Base-by-base conservation (phyloP, 208 protist species). In the Acanthamoeba lenticulata region DNA sequence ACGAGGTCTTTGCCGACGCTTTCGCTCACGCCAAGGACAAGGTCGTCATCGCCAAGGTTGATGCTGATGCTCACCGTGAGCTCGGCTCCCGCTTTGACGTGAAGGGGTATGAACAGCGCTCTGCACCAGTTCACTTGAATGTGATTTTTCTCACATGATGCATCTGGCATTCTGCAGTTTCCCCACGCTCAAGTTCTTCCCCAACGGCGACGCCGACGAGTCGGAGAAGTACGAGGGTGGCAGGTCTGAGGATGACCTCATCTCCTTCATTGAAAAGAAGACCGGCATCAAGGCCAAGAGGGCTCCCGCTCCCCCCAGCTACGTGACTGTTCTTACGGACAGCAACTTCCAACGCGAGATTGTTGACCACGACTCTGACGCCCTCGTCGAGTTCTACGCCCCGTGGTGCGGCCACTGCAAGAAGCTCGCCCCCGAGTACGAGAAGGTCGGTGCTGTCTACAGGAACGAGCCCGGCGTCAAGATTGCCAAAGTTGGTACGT, bases 381-480 rank as follows among this genome's bases (percentile, higher is more conserved):
- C 99, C 1, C 98, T 99, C 77, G 98, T 99, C 42, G 97, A 99
- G 95, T 99, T 99, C 94, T 99, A 99, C 96, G 99, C 98, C 34
- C 98, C 98, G 74, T 99, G 99, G 99, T 99, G 99, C 92, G 98
- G 98, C 44, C 98, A 99, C 97, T 99, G 98, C 98, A 98, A 98
- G 67, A 95, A 97, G 88, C 97, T 99, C 94, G 97, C 97, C 93
- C 98, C 98, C 81, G 97, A 96, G 29, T 81, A 47, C 72, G 72
- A 81, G 69, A 29, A 24, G 38, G 69, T 47, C 69, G 69, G 32
- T 13, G 38, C 34, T 21, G 38, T 24, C 38, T 47, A 49, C 69
- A 81, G 42, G 69, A 47, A 42, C 40, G 40, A 40, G 38, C 1
- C 69, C 44, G 47, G 2, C 79, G 79, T 88, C 79, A 57, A 60